Conservation (phyloP, 2,329 filamentous ascomycete genomes). For the Colletotrichum echinochloae region DNA sequence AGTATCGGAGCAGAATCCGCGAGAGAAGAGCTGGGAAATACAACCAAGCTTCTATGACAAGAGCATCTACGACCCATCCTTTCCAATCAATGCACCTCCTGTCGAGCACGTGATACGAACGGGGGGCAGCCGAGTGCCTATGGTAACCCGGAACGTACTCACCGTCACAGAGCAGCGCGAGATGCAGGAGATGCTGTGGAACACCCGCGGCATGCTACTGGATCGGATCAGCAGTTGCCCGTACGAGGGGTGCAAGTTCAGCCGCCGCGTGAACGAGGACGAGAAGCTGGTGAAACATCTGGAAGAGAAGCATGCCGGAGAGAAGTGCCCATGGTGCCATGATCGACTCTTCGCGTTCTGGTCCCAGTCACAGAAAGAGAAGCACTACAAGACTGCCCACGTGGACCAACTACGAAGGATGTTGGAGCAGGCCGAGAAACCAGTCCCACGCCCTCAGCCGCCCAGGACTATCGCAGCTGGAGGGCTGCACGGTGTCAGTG, state of each 20-base stretch:
- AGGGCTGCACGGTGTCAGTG: background rate
- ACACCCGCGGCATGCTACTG: constrained; percentile 50
- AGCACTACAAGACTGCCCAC: constrained; percentile 50
- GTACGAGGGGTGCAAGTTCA: constrained; percentile 52
- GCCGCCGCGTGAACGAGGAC: constrained; percentile 48
- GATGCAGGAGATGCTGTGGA: constrained; percentile 52
- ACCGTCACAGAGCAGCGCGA: constrained; percentile 55
- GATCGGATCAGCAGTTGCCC: constrained; percentile 54
- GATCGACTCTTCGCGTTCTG: constrained; percentile 48
- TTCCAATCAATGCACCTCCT: constrained; percentile 52
- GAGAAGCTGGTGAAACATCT: constrained; percentile 53
- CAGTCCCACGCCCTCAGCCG: background rate
- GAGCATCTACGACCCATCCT: constrained; percentile 46
- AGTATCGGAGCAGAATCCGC: background rate
- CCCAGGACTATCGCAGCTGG: background rate
- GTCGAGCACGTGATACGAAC: constrained; percentile 53
- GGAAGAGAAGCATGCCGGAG: constrained; percentile 48
- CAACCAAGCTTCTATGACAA: constrained; percentile 47
- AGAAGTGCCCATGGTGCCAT: constrained; percentile 53
- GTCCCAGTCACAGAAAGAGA: constrained; percentile 43
- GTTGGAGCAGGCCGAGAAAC: background rate
- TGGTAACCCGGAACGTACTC: constrained; percentile 52
- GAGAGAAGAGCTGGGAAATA: constrained; percentile 45
- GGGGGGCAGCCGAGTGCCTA: constrained; percentile 49
- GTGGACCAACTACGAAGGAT: constrained; percentile 39